These are phyloP conservation scores for Cydonia oblonga DNA, from an alignment of 331 rosid genomes.

Conservation along the genomic window DNA sequence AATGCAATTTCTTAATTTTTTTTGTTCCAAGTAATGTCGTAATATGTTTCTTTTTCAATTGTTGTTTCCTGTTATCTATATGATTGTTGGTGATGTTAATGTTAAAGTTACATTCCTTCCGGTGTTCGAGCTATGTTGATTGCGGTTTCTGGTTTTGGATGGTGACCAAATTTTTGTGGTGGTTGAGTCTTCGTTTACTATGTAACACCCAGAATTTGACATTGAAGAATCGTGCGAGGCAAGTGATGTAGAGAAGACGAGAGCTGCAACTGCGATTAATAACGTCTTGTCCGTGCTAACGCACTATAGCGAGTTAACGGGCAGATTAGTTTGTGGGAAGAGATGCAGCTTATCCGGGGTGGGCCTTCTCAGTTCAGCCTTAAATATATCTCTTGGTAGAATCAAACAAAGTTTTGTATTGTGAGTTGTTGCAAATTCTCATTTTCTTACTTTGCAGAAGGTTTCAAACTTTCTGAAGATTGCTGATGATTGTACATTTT, in stretches of 20 bases:
- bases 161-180: background rate
- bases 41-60: background rate
- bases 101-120: background rate
- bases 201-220: conserved; percentile 33
- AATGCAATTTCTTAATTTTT: background rate
- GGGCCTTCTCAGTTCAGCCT: conserved; percentile 73
- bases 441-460: conserved; percentile 20
- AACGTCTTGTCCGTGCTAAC: conserved; percentile 70
- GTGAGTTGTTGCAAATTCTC: conserved; percentile 81
- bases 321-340: conserved; percentile 67
- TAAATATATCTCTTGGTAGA: conserved; percentile 95
- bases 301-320: conserved; percentile 55
- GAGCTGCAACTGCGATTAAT: conserved; percentile 47
- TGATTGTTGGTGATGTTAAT: background rate
- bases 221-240: conserved; percentile 71
- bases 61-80: background rate
- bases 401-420: conserved; percentile 99
- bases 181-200: conserved; percentile 19
- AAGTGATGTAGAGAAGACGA: conserved; percentile 58
- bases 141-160: background rate
- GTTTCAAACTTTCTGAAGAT: conserved; percentile 12
- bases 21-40: background rate
- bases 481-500: conserved; percentile 22
- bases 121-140: background rate
- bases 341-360: conserved; percentile 54